phyloP scores from a whole-genome alignment of 2,329 filamentous ascomycete species.

The Fusarium setosum region DNA sequence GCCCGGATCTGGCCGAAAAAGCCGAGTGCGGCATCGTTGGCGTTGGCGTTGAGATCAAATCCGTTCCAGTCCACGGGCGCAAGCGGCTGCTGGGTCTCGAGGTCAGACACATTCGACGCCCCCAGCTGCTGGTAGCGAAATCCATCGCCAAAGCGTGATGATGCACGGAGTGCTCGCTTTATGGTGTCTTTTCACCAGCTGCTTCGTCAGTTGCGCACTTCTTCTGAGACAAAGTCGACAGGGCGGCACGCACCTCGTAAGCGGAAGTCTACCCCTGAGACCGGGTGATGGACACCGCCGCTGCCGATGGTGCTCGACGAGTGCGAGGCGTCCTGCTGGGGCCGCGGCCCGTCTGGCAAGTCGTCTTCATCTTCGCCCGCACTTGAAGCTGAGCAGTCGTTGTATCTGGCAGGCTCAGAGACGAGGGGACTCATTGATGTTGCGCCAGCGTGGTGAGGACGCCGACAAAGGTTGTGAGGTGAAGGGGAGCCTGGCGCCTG shows the following conservation, averaged over 20 bases:
- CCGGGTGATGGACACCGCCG: background rate
- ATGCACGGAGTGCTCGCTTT: slow-evolving; percentile 38
- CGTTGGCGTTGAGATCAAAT: slow-evolving; percentile 19
- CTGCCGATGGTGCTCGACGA: background rate
- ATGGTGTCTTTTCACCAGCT: slow-evolving; percentile 29
- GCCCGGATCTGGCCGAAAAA: slow-evolving; percentile 40
- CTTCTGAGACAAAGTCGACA: background rate
- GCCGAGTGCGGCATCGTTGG: slow-evolving; percentile 15
- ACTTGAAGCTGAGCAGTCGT: slow-evolving; percentile 34
- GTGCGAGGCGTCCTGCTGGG: background rate
- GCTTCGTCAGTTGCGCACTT: slow-evolving; percentile 17
- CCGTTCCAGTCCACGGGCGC: slow-evolving; percentile 20
- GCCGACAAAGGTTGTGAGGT: too few relatives aligned
- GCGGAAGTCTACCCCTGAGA: slow-evolving; percentile 23
- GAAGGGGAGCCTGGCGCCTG: slow-evolving; percentile 16
- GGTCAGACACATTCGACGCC: slow-evolving; percentile 30
- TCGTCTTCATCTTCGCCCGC: slow-evolving; percentile 37
- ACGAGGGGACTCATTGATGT: slow-evolving; percentile 34
- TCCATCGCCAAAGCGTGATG: slow-evolving; percentile 36
- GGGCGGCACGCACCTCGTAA: slow-evolving; percentile 26
- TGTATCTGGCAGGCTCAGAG: slow-evolving; percentile 32
- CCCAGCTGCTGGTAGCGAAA: slow-evolving; percentile 37
- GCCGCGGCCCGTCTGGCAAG: slow-evolving; percentile 11
- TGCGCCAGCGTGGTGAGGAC: background rate
- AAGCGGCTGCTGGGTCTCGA: slow-evolving; percentile 38